phyloP scores from a whole-genome alignment of 2,329 filamentous ascomycete species.

The Epichloe elymi region DNA sequence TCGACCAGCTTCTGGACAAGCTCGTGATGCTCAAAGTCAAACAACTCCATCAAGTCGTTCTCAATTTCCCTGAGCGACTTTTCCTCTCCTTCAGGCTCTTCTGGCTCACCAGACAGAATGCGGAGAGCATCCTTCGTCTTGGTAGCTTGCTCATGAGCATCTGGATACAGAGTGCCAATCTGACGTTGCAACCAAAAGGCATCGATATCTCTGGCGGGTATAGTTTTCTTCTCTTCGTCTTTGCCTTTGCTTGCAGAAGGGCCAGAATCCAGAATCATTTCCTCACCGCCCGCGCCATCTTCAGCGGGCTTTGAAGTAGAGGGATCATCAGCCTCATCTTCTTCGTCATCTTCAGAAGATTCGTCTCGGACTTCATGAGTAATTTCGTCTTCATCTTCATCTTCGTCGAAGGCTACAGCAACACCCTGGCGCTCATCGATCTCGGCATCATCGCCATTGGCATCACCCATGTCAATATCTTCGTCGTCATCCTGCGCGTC shows the following conservation, averaged over 20 bases:
- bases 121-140: conserved; percentile 78
- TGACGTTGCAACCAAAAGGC: conserved; percentile 95
- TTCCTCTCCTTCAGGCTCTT: conserved; percentile 61
- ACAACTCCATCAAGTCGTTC: conserved; percentile 96
- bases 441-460: conserved; percentile 54
- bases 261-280: conserved; percentile 71
- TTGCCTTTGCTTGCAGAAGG: conserved; percentile 31
- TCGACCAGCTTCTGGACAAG: conserved; percentile 81
- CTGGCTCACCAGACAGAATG: conserved; percentile 65
- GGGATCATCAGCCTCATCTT: conserved; percentile 33
- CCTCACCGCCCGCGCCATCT: conserved; percentile 52
- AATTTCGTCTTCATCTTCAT: conserved; percentile 67
- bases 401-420: conserved; percentile 91
- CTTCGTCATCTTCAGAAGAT: conserved; percentile 66
- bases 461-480: conserved; percentile 59
- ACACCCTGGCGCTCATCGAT: conserved; percentile 93
- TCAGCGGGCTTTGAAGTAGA: conserved; percentile 17
- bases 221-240: conserved; percentile 43
- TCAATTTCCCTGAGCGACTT: conserved; percentile 85
- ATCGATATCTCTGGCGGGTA: conserved; percentile 83
- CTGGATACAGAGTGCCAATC: conserved; percentile 75
- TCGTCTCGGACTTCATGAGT: conserved; percentile 83
- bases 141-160: conserved; percentile 85
- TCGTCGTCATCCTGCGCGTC: conserved; percentile 94
- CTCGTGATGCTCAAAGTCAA: conserved; percentile 93